Evolutionary conservation across 1,139 yeast species (phyloP).

Genomic region (Suhomyces wounanorum): DNA sequence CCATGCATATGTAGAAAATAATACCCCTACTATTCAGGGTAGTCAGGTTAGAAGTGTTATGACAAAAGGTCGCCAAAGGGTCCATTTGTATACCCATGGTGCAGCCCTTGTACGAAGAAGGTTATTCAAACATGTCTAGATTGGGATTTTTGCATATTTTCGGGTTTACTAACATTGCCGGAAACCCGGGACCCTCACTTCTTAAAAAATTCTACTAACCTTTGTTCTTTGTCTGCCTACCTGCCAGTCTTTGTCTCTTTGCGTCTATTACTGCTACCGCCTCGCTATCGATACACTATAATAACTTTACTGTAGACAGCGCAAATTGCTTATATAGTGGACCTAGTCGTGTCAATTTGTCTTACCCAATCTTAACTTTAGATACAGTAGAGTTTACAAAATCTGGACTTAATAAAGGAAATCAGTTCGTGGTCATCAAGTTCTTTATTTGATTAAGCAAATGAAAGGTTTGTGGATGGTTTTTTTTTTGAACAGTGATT

Average conservation of each 20-base stretch:
- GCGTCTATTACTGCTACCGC: constrained; percentile 13
- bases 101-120: constrained; percentile 1
- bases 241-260: constrained; percentile 9
- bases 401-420: constrained; percentile 1
- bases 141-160: constrained; percentile 5
- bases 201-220: constrained; percentile 10
- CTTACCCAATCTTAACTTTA: constrained; percentile 3
- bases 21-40: constrained; percentile 3
- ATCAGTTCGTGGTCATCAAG: constrained; percentile 4
- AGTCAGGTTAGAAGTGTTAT: constrained; percentile 3
- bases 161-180: constrained; percentile 3
- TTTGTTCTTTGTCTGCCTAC: constrained; percentile 9
- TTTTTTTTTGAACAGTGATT: background rate
- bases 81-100: background rate
- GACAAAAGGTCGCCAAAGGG: background rate
- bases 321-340: constrained; percentile 12
- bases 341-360: constrained; percentile 4
- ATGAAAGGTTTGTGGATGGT: background rate
- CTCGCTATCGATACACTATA: constrained; percentile 14
- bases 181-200: constrained; percentile 8
- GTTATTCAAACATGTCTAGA: background rate
- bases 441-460: background rate
- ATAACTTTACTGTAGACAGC: constrained; percentile 9
- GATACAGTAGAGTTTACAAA: constrained; percentile 4
- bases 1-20: constrained; percentile 3